Base-by-base conservation (phyloP, 2,329 filamentous ascomycete genomes). In the Dothideomycetidae sp. region DNA sequence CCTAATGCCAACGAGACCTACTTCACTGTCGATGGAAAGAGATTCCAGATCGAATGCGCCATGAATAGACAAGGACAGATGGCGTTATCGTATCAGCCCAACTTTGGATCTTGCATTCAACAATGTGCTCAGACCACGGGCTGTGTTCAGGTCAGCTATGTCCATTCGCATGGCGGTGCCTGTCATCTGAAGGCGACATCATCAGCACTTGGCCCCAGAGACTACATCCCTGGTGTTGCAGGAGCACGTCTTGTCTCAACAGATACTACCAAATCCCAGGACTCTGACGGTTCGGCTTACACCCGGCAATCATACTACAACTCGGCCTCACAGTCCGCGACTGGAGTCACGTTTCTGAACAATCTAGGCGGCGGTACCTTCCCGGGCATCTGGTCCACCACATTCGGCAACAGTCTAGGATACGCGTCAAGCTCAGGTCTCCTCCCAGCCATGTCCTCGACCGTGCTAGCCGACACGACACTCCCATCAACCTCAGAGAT, bases 221-320 rank as follows among this genome's bases (percentile, higher is more conserved):
- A 36, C 28, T 36, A 34, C 38, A 17, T 29, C 28, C 29, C 28
- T 10, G 32, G 32, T 16, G 11, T 31, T 7, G 19, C 14, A 17
- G 38, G 28, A 23, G 32, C 28, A 26, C 33, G 18, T 7, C 26
- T 40, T 17, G 26, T 32, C 33, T 29, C 32, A 23, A 21, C 38
- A 5, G 14, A 15, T 10, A 37, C 28, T 17, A 36, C 38, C 16
- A 16, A 10, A 10, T 10, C 31, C 12, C 10, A 10, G 10, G 13
- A 10, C 9, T 16, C 12, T 19, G 19, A 10, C 15, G 19, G 11
- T 10, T 33, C 31, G 10, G 9, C 15, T 16, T 40, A 26, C 17
- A 40, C 32, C 19, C 38, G 38, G 5, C 32, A 29, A 14, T 40
- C 38, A 15, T 40, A 40, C 38, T 40, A 40, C 38, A 36, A 34